Conservation (phyloP, 23 red algal species). For the Gracilaria caudata region DNA sequence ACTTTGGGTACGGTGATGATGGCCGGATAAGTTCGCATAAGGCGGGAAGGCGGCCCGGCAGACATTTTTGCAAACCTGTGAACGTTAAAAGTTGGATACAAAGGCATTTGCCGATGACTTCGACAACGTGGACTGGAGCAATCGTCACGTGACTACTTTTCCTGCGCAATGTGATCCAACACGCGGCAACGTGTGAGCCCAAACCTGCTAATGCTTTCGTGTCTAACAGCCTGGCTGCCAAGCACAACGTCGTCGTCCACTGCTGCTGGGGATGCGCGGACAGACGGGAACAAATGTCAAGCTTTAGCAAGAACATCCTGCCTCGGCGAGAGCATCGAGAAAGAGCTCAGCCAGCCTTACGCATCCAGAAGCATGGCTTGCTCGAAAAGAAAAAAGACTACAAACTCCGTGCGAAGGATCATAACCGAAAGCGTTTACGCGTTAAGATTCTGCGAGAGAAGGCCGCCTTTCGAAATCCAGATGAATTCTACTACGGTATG, state of each 20-base stretch:
- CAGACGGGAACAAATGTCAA: constrained; percentile 16
- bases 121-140: too few species aligned
- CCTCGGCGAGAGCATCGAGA: constrained; percentile 90
- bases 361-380: constrained; percentile 67
- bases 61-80: background rate
- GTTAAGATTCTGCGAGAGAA: constrained; percentile 77
- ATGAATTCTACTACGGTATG: constrained; percentile 97
- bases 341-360: constrained; percentile 71
- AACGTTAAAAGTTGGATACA: background rate
- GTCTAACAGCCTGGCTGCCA: too few species aligned
- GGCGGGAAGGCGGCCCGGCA: background rate
- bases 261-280: too few species aligned
- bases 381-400: constrained; percentile 99
- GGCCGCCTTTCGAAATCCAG: constrained; percentile 89
- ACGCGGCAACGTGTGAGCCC: too few species aligned
- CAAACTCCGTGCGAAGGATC: constrained; percentile 78
- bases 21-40: too few species aligned
- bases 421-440: constrained; percentile 72
- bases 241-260: background rate
- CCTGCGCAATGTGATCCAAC: too few species aligned
- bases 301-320: constrained; percentile 74
- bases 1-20: too few species aligned
- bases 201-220: too few species aligned
- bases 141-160: too few species aligned
- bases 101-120: too few species aligned